Base-by-base conservation (phyloP, 31 red algal genomes). In the Odonthalia washingtoniensis region DNA sequence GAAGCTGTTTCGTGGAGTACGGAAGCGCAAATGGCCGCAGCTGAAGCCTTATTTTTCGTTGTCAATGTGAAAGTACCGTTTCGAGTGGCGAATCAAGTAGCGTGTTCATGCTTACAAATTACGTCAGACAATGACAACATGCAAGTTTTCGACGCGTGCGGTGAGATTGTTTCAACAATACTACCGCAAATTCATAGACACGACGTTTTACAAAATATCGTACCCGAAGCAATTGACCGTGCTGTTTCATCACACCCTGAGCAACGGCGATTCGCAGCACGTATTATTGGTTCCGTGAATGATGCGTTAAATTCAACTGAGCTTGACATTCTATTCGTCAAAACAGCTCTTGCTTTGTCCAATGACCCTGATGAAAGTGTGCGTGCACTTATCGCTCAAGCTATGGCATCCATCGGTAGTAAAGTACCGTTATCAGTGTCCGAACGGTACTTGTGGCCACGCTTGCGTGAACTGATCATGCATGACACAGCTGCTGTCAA, bases 111-210 rank as follows among this genome's bases (percentile, higher is more conserved):
- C 41, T 76, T 94, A 32, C 26, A 41, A 21, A 81, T 89, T 39
- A 52, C 83, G 16, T 65, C 70, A 57, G 72, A 74, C 28, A 74
- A 75, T 28, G 80, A 75, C 0, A 75, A 69, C 3, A 41, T 37
- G 21, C 80, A 94, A 39, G 53, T 94, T 1, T 94, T 94, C 52
- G 92, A 94, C 39, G 78, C 86, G 21, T 94, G 85, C 34, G 92
- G 86, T 2, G 92, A 94, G 80, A 84, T 94, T 34, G 30, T 94
- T 34, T 90, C 86, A 2, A 94, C 86, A 86, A 89, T 94, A 42
- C 63, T 94, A 1, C 87, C 92, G 26, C 92, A 94, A 36, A 36
- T 94, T 53, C 68, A 77, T 61, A 42, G 75, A 17, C 43, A 90
- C 18, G 92, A 94, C 34, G 92, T 89, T 67, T 40, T 90, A 24